phyloP scores from a whole-genome alignment of 352 stramenopile species.

The Phytophthora sp. region DNA sequence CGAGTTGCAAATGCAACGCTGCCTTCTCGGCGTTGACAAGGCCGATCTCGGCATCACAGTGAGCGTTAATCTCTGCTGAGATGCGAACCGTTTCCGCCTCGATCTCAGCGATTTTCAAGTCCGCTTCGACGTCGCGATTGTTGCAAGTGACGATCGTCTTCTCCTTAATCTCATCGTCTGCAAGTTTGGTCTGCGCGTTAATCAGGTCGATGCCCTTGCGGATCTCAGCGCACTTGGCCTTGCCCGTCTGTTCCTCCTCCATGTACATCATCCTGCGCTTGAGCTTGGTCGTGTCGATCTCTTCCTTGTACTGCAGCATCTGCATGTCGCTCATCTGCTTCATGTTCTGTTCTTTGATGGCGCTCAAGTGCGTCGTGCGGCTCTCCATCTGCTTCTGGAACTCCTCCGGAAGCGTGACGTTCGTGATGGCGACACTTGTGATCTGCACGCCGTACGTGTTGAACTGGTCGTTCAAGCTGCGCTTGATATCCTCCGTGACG shows the following conservation, averaged over 20 bases:
- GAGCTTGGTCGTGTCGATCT: conserved; percentile 63
- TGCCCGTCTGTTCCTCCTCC: conserved; percentile 69
- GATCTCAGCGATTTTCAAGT: conserved; percentile 51
- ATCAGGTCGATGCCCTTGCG: conserved; percentile 62
- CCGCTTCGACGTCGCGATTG: conserved; percentile 45
- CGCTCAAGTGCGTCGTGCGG: conserved; percentile 68
- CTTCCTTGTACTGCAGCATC: conserved; percentile 65
- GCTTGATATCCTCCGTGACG: conserved; percentile 76
- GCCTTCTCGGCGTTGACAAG: conserved; percentile 47
- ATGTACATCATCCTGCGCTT: conserved; percentile 61
- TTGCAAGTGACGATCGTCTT: conserved; percentile 50
- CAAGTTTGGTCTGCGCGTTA: conserved; percentile 42
- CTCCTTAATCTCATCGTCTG: conserved; percentile 50
- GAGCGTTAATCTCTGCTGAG: conserved; percentile 43
- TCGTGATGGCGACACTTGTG: conserved; percentile 74
- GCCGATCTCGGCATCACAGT: conserved; percentile 48
- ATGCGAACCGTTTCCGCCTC: conserved; percentile 54
- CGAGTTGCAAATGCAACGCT: conserved; percentile 44
- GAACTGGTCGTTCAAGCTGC: conserved; percentile 78
- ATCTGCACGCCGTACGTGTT: conserved; percentile 80
- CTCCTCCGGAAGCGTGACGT: conserved; percentile 62
- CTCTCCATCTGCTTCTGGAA: conserved; percentile 77
- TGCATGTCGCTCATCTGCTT: conserved; percentile 84
- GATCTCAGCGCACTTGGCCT: conserved; percentile 56
- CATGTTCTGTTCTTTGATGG: conserved; percentile 81